Evolutionary conservation across 106 monocot genomes (phyloP).

Genomic region (Cymbidium sinense): DNA sequence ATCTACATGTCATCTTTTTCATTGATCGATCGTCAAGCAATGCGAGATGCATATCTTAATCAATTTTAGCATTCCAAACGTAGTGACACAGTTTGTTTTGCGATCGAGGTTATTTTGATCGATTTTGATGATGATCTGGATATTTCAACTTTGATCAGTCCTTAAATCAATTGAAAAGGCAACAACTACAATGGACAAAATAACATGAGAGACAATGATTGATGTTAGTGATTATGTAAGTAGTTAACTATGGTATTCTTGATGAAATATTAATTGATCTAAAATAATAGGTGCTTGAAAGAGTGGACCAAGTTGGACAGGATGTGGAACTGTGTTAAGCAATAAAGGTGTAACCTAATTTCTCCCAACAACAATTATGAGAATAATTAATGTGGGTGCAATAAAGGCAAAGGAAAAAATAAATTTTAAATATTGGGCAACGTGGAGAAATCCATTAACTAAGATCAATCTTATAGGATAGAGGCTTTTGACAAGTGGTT

Average conservation of each 20-base stretch:
- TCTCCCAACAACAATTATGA: background rate
- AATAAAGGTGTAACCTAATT: background rate
- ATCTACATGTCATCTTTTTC: too few species aligned
- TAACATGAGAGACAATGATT: too few species aligned
- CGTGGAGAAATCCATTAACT: background rate
- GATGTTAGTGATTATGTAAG: background rate
- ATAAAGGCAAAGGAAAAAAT: background rate
- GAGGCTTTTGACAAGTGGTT: background rate
- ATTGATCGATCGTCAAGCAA: too few species aligned
- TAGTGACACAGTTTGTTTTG: too few species aligned
- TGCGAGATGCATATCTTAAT: too few species aligned
- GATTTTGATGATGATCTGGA: too few species aligned
- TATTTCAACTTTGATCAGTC: too few species aligned
- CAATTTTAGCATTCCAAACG: too few species aligned
- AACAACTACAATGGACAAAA: background rate
- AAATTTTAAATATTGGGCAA: background rate
- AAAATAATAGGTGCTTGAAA: too few species aligned
- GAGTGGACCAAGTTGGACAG: background rate
- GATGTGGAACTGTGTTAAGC: background rate
- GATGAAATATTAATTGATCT: too few species aligned
- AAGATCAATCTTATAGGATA: background rate
- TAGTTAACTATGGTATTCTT: background rate
- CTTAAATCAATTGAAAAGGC: background rate
- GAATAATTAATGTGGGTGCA: background rate
- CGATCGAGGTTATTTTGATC: too few species aligned